Evolutionary conservation across 306 rosid species (phyloP).

Genomic region (Canavalia gladiata): DNA sequence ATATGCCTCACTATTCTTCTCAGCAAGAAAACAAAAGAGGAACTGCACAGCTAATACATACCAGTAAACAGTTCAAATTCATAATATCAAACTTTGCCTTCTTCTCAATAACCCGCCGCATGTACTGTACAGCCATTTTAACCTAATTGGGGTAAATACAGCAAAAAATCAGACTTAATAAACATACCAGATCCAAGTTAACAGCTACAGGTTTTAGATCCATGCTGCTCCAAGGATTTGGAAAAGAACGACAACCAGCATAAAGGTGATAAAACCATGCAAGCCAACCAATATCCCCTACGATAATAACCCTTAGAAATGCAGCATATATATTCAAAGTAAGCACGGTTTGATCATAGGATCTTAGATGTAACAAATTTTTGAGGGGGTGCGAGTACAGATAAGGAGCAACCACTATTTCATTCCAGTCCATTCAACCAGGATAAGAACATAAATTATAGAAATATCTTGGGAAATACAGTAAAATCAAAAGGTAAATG

Average conservation of each 20-base stretch:
- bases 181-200: conserved; percentile 30
- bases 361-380: not conserved
- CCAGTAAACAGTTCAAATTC: conserved; percentile 95
- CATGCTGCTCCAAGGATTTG: conserved; percentile 3
- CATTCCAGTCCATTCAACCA: conserved; percentile 24
- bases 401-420: not conserved
- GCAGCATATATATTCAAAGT: not conserved
- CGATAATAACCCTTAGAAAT: not conserved
- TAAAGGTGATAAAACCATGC: conserved; percentile 36
- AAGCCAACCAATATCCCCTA: conserved; percentile 5
- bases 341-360: not conserved
- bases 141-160: conserved; percentile 64
- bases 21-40: not conserved
- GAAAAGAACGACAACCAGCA: conserved; percentile 14
- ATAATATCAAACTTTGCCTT: conserved; percentile 94
- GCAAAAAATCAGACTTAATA: conserved; percentile 29
- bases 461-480: not conserved
- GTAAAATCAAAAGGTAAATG: conserved; percentile 13
- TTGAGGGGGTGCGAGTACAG: not conserved
- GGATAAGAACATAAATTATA: conserved; percentile 11
- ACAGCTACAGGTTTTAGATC: conserved; percentile 27
- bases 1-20: conserved; percentile 6
- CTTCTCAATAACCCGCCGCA: conserved; percentile 93
- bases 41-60: conserved; percentile 53
- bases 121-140: conserved; percentile 96